phyloP scores from a whole-genome alignment of 1,284 basidiomycete genomes.

The Rhizoctonia solani region DNA sequence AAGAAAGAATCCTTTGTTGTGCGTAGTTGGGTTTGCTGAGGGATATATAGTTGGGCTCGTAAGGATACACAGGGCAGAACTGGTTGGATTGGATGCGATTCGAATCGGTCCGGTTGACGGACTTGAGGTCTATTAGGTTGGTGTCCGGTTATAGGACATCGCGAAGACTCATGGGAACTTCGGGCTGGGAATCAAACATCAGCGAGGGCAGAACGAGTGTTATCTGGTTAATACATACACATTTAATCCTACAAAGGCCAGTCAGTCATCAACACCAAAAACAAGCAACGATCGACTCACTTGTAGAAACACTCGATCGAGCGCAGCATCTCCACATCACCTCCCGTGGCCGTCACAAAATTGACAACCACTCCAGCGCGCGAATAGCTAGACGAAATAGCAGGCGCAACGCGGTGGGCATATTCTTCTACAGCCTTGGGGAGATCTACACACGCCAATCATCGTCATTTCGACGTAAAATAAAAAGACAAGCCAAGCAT shows the following conservation, averaged over 20 bases:
- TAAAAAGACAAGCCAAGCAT: too few species aligned
- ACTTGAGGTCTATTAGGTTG: slow-evolving; percentile 22
- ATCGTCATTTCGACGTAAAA: neutral
- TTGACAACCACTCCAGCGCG: slow-evolving; percentile 90
- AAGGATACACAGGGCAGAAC: slow-evolving; percentile 21
- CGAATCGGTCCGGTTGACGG: slow-evolving; percentile 16
- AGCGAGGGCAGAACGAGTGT: slow-evolving; percentile 31
- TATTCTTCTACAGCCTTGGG: slow-evolving; percentile 96
- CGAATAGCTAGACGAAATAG: slow-evolving; percentile 76
- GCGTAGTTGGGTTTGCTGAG: neutral
- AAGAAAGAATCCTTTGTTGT: neutral
- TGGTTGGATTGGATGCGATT: neutral
- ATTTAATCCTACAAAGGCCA: slow-evolving; percentile 80
- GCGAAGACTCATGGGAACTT: slow-evolving; percentile 84
- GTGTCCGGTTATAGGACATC: slow-evolving; percentile 72
- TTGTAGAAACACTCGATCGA: slow-evolving; percentile 98
- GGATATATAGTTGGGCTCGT: slow-evolving; percentile 20
- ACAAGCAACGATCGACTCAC: slow-evolving; percentile 48
- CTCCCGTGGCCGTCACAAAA: slow-evolving; percentile 94
- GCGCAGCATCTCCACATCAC: slow-evolving; percentile 96
- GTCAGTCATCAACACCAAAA: slow-evolving; percentile 2
- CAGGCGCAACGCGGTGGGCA: slow-evolving; percentile 76
- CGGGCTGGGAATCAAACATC: slow-evolving; percentile 63
- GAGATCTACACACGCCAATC: slow-evolving; percentile 61
- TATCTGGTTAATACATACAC: slow-evolving; percentile 57